These are phyloP conservation scores for Heracleum sosnowskyi DNA, from an alignment of 129 eudicot genomes.

Conservation along the genomic window DNA sequence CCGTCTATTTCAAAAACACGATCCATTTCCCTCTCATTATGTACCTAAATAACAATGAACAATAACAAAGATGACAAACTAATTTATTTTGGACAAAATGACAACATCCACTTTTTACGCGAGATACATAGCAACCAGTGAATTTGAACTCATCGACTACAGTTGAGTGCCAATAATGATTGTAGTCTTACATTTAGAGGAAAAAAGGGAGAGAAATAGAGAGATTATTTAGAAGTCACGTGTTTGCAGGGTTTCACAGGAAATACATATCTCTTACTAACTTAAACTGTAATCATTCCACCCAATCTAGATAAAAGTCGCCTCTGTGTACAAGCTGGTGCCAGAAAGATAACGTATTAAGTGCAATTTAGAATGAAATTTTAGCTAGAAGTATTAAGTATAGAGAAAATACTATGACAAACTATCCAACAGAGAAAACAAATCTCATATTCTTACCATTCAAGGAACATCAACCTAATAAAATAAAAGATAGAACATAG, in stretches of 20 bases:
- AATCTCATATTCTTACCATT: background rate
- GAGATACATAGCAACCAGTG: background rate
- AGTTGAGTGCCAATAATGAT: background rate
- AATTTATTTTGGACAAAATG: background rate
- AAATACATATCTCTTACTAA: background rate
- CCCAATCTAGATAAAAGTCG: background rate
- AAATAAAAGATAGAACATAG: background rate
- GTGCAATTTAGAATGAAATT: background rate
- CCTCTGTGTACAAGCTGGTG: background rate
- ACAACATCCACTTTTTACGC: background rate
- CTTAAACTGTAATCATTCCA: background rate
- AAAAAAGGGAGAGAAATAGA: background rate
- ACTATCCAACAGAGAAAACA: background rate
- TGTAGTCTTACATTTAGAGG: background rate
- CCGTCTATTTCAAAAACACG: slow-evolving; percentile 86
- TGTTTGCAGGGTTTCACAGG: background rate
- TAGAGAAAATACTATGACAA: background rate
- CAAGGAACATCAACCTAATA: background rate
- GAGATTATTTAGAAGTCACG: background rate
- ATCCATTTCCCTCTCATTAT: slow-evolving; percentile 95
- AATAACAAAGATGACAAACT: slow-evolving; percentile 7
- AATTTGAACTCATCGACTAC: background rate
- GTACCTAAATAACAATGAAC: slow-evolving; percentile 49
- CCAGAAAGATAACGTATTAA: background rate
- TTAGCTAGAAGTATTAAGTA: background rate